phyloP scores from a whole-genome alignment of 768 basidiomycete genomes.

The Termitomyces sp. region DNA sequence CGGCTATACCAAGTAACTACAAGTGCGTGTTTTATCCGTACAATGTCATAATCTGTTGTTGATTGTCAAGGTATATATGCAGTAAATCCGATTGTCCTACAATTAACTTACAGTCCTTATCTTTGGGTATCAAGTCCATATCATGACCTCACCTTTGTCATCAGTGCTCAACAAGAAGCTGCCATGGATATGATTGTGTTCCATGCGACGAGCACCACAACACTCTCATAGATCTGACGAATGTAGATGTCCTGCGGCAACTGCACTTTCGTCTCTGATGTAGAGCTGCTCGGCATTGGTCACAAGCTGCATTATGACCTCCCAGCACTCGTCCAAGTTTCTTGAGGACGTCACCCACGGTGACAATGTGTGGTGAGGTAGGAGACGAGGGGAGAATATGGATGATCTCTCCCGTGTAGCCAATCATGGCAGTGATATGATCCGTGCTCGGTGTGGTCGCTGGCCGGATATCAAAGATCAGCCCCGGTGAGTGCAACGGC shows the following conservation, averaged over 20 bases:
- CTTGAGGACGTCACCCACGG: slow-evolving; percentile 8
- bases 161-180: slow-evolving; percentile 4
- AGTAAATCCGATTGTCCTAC: neutral
- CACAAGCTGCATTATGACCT: neutral
- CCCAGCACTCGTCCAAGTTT: neutral
- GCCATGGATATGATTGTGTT: slow-evolving; percentile 6
- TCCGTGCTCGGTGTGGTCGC: slow-evolving; percentile 7
- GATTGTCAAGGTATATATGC: neutral
- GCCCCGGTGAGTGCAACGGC: neutral
- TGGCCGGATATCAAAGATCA: neutral
- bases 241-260: neutral
- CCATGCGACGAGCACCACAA: slow-evolving; percentile 5
- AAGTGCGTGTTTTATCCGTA: neutral
- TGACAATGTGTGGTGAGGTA: neutral
- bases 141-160: neutral
- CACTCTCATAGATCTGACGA: neutral
- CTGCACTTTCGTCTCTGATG: neutral
- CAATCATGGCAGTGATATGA: slow-evolving; percentile 3
- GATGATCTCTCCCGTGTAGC: neutral
- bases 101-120: neutral
- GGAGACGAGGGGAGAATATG: neutral
- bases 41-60: neutral
- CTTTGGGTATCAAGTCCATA: neutral
- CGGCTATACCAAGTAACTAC: neutral
- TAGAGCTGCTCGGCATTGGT: neutral